Base-by-base conservation (phyloP, 371 early-diverging fungal genomes). In the Entomophthora muscae region DNA sequence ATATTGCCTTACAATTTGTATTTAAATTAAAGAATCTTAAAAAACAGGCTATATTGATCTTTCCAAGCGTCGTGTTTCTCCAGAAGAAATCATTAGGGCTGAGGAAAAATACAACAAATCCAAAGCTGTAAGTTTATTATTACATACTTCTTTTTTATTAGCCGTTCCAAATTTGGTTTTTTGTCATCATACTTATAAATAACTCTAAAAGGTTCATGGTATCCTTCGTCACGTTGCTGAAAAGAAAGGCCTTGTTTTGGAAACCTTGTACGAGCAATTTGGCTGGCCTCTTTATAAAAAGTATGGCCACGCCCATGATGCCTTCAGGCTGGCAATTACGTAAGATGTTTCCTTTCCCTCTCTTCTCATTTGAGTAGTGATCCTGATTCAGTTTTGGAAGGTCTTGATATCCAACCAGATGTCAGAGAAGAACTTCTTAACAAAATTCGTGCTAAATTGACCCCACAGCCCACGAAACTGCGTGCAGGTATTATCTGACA, bases 21-120 rank as follows among this genome's bases (percentile, higher is more conserved):
- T n/a, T n/a, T n/a, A n/a, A n/a, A n/a, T n/a, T n/a, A n/a, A n/a
- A n/a, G n/a, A n/a, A n/a, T n/a, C n/a, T n/a, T n/a, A n/a, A n/a
- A n/a, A n/a, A n/a, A n/a, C 71, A 88, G 89, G 99, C 55, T 98
- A 98, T 79, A 98, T 99, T 73, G 99, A 99, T 78, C 74, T 99
- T 68, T 95, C 96, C 31, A 97, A 98, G 81, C 86, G 95, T 72
- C 85, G 93, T 71, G 98, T 98, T 32, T 84, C 90, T n/a, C 85
- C 91, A n/a, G 95, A 95, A 70, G 98, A 99, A 70, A 84, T 91
- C 28, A 78, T 80, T 62, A 86, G 89, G 71, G 96, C 95, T 73
- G 92, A 94, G 73, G 97, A 97, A 66, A 88, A 84, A 73, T 98
- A 83, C 82, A 88, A 88, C 74, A 97, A 95, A 75, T 94, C 96